Conservation (phyloP, 441 rosid species). For the Populus hybrid region DNA sequence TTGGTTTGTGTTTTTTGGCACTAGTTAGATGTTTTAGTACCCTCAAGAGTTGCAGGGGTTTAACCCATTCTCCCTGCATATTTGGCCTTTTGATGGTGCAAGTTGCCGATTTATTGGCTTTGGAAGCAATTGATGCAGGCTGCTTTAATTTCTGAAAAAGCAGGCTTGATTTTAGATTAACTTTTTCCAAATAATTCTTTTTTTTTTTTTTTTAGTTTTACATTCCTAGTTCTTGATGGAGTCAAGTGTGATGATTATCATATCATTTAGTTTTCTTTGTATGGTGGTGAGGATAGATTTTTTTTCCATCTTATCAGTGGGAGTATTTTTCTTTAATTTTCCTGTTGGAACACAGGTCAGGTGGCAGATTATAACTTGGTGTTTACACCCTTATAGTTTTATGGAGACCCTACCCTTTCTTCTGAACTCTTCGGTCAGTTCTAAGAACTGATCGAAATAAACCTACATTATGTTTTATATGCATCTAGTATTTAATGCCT, state of each 20-base stretch:
- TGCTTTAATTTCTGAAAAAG: not conserved
- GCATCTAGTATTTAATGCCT: not conserved
- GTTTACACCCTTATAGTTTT: not conserved
- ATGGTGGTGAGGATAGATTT: not conserved
- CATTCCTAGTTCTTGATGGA: constrained; percentile 8
- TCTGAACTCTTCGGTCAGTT: not conserved
- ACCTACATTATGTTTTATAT: not conserved
- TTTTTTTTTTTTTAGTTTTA: not conserved
- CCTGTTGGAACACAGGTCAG: not conserved
- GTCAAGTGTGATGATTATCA: not conserved
- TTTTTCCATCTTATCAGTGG: not conserved
- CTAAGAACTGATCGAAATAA: not conserved
- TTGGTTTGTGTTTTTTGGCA: not conserved
- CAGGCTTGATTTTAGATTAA: constrained; percentile 4
- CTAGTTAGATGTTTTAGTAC: not conserved
- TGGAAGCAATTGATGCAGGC: not conserved
- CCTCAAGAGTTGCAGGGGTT: not conserved
- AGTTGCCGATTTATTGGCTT: not conserved
- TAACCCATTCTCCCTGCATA: not conserved
- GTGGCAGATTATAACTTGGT: not conserved
- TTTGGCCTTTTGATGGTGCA: not conserved
- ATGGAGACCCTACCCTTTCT: not conserved
- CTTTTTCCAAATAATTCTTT: constrained; percentile 2
- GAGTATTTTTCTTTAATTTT: not conserved
- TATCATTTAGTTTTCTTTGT: not conserved